phyloP scores from a whole-genome alignment of 805 yeast species.

The Kockiozyma suomiensis region DNA sequence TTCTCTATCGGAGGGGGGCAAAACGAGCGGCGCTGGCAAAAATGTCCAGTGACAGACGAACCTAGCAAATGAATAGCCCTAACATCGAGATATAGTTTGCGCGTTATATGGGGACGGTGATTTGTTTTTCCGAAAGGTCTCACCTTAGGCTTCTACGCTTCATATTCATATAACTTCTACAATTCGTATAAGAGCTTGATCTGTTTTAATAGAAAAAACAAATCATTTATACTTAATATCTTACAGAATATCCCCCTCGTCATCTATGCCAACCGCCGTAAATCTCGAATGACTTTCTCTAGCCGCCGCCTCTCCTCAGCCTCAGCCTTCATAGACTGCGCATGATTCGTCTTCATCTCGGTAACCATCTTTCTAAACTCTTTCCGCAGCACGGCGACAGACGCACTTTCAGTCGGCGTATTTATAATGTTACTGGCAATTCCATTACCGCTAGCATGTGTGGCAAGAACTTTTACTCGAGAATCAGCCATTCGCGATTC shows the following conservation, averaged over 20 bases:
- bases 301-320: conserved; percentile 31
- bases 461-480: conserved; percentile 16
- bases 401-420: conserved; percentile 10
- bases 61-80: background rate
- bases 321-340: conserved; percentile 25
- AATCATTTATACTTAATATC: too few relatives aligned
- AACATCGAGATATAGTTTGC: background rate
- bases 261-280: conserved; percentile 19
- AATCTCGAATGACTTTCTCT: conserved; percentile 27
- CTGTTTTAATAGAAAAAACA: too few relatives aligned
- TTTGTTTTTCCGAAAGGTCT: conserved; percentile 5
- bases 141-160: too few relatives aligned
- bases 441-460: background rate
- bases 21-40: background rate
- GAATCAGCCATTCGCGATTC: conserved; percentile 21
- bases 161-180: too few relatives aligned
- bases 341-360: conserved; percentile 23
- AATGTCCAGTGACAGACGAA: background rate
- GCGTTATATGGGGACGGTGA: background rate
- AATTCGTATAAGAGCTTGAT: too few relatives aligned
- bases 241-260: background rate
- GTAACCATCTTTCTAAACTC: conserved; percentile 30
- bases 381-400: conserved; percentile 21
- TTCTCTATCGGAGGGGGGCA: background rate
- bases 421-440: background rate